Evolutionary conservation across 2,329 filamentous ascomycete genomes (phyloP), one percentile per base, ranked within the genome.

Genomic region (Leptographium galeiforme): DNA sequence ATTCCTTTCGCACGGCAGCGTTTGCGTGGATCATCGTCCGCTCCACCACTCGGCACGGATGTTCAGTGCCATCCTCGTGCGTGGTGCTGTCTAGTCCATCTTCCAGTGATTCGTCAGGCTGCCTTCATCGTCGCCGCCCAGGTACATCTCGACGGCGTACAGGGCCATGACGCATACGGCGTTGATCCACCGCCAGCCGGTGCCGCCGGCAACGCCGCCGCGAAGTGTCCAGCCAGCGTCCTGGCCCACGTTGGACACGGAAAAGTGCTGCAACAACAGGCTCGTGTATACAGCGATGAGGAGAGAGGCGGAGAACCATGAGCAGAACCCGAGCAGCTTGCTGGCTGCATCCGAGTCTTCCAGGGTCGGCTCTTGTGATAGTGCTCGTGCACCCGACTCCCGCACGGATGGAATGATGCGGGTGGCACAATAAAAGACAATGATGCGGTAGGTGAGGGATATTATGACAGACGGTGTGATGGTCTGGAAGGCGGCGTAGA

Each of bases 251-350:
- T 76, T 85, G 12, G 86, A 84, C 6, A 68, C 63, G 46, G 89
- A 87, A 64, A 98, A 97, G 67, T 98, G 93, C 67, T 97, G 93
- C 72, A 97, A 84, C 38, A 98, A 72, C 50, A 98, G 71, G 68
- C 90, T 96, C 2, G 93, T 98, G 68, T 98, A 98, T 34, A 97
- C 90, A 5, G 93, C 87, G 57, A 98, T 91, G 53, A 98, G 76
- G 53, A 97, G 94, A 30, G 87, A 94, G 0, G 93, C 91, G 18
- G 88, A 93, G 70, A 96, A 97, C 81, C 90, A 96, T 61, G 85
- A 93, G 43, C 97, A 72, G 58, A 96, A 80, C 1, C 85, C 87
- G 16, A 97, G 72, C 7, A 95, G 72, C 60, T 84, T 85, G 60
- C 83, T 87, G 25, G 89, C 88, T 8, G 84, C 84, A 61, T 95